Evolutionary conservation across 2,329 filamentous ascomycete species (phyloP).

Genomic region (Trichoderma sp.): DNA sequence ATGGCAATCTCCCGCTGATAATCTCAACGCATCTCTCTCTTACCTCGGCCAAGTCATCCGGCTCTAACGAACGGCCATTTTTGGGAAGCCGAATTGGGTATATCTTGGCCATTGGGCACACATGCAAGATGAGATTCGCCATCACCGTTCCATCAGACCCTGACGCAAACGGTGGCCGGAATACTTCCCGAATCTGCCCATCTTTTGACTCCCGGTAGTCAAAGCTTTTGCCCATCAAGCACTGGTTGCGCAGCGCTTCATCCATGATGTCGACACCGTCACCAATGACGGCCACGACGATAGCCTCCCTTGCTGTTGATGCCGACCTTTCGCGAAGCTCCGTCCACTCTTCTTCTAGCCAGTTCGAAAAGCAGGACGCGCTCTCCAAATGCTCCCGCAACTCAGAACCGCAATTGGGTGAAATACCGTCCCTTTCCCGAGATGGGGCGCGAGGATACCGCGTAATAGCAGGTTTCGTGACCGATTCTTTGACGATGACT

Average conservation of each 20-base stretch:
- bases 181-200: background rate
- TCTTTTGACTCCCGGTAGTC: background rate
- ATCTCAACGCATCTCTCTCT: background rate
- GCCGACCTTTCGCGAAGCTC: too few relatives aligned
- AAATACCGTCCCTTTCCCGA: too few relatives aligned
- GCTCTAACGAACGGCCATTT: background rate
- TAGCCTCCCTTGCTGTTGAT: background rate
- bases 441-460: too few relatives aligned
- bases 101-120: slow-evolving; percentile 35
- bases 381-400: too few relatives aligned
- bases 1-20: background rate
- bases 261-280: background rate
- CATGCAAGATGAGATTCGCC: slow-evolving; percentile 34
- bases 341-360: too few relatives aligned
- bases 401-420: too few relatives aligned
- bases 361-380: too few relatives aligned
- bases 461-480: too few relatives aligned
- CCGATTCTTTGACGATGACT: too few relatives aligned
- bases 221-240: slow-evolving; percentile 1
- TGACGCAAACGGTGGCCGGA: background rate
- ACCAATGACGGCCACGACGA: background rate
- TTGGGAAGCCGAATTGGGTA: slow-evolving; percentile 32
- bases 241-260: background rate
- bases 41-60: background rate
- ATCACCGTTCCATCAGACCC: slow-evolving; percentile 33